Evolutionary conservation across 2,329 filamentous ascomycete genomes (phyloP).

Genomic region (Xylariaceae sp.): DNA sequence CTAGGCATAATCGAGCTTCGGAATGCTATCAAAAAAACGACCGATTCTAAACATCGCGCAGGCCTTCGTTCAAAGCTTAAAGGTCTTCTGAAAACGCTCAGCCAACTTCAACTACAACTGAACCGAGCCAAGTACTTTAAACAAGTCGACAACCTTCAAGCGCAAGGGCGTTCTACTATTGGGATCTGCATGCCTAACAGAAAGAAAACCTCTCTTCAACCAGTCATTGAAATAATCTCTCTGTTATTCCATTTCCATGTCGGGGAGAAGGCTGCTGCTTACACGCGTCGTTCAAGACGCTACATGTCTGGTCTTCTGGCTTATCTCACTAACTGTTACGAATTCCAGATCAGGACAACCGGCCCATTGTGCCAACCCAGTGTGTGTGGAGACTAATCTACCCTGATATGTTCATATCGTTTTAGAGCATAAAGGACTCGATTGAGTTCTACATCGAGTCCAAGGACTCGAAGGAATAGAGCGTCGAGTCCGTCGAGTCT

Average conservation of each 20-base stretch:
- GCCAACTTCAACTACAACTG: slow-evolving; percentile 1
- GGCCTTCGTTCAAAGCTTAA: slow-evolving; percentile 3
- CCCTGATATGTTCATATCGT: too few relatives aligned
- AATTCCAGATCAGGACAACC: too few relatives aligned
- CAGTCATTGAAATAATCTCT: slow-evolving; percentile 4
- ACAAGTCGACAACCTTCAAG: slow-evolving; percentile 3
- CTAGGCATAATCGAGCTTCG: slow-evolving; percentile 2
- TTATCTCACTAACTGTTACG: too few relatives aligned
- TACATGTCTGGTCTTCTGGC: slow-evolving; percentile 5
- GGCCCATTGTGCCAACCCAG: too few relatives aligned
- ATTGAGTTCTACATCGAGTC: too few relatives aligned
- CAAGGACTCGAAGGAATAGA: too few relatives aligned
- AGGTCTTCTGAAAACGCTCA: slow-evolving; percentile 3
- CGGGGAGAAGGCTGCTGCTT: slow-evolving; percentile 1
- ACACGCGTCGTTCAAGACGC: too few relatives aligned
- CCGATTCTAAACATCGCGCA: not conserved
- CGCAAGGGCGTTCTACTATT: slow-evolving; percentile 1
- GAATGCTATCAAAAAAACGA: slow-evolving; percentile 9
- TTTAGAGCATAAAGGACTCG: too few relatives aligned
- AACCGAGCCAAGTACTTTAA: slow-evolving; percentile 5
- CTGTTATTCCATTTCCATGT: not conserved
- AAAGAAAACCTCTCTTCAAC: slow-evolving; percentile 1
- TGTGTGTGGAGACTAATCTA: too few relatives aligned
- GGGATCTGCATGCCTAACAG: not conserved
- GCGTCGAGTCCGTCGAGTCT: too few relatives aligned